Evolutionary conservation across 2,329 filamentous ascomycete species (phyloP).

Genomic region (Hymenoscyphus repandus): DNA sequence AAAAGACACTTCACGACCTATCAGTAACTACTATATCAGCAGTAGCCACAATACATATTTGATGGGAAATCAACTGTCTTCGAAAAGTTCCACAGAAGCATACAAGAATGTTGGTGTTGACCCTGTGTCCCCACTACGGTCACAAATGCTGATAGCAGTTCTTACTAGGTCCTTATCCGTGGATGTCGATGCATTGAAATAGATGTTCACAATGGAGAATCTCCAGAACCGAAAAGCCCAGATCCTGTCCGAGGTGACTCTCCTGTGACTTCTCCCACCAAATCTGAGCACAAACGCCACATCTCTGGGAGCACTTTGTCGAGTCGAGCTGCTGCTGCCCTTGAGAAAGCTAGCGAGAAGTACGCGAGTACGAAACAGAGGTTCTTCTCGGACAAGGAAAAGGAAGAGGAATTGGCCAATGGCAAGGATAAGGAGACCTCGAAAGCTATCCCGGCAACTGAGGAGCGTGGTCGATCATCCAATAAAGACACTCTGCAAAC

Average conservation of each 20-base stretch:
- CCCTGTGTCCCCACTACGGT: not conserved
- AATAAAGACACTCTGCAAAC: slow-evolving; percentile 14
- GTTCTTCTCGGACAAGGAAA: slow-evolving; percentile 12
- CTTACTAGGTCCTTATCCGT: slow-evolving; percentile 58
- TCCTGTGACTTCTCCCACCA: slow-evolving; percentile 29
- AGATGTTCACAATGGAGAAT: slow-evolving; percentile 81
- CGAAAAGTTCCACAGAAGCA: slow-evolving; percentile 65
- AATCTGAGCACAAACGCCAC: slow-evolving; percentile 38
- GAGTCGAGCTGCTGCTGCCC: slow-evolving; percentile 25
- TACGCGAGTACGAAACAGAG: slow-evolving; percentile 22
- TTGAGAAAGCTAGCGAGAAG: slow-evolving; percentile 27
- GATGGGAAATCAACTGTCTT: slow-evolving; percentile 77
- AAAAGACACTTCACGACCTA: slow-evolving; percentile 29
- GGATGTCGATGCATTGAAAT: slow-evolving; percentile 91
- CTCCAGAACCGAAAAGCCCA: slow-evolving; percentile 20
- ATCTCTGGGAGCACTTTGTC: slow-evolving; percentile 30
- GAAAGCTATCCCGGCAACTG: slow-evolving; percentile 9
- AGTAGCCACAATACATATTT: slow-evolving; percentile 95
- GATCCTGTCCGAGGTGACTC: not conserved
- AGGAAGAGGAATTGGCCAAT: not conserved
- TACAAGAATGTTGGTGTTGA: slow-evolving; percentile 63
- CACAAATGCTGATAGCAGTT: not conserved
- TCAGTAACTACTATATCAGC: slow-evolving; percentile 80
- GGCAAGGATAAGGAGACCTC: slow-evolving; percentile 8
- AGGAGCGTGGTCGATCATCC: slow-evolving; percentile 14